Evolutionary conservation across 2,329 filamentous ascomycete species (phyloP).

Genomic region (Fusarium begoniae): DNA sequence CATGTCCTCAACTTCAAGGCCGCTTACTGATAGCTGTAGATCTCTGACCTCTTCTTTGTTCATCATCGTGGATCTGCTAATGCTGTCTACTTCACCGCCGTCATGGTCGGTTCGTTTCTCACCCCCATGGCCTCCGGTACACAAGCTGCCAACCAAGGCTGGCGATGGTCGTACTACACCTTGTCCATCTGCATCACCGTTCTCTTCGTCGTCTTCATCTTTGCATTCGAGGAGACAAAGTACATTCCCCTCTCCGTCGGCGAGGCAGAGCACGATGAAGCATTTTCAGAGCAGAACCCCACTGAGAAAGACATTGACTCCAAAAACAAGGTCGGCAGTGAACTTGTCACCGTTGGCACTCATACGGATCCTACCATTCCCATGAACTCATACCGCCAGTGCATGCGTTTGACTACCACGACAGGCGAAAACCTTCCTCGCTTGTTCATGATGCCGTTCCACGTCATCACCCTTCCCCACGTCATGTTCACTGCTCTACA

Average conservation of each 20-base stretch:
- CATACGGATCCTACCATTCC: conserved; percentile 5
- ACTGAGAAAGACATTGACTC: background rate
- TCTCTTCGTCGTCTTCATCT: conserved; percentile 37
- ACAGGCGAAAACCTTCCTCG: conserved; percentile 29
- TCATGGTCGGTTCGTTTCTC: conserved; percentile 46
- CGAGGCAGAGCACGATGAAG: background rate
- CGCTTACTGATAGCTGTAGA: conserved; percentile 21
- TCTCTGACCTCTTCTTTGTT: conserved; percentile 48
- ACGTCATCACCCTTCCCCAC: conserved; percentile 47
- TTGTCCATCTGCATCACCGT: conserved; percentile 37
- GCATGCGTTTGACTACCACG: conserved; percentile 30
- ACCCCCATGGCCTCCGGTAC: conserved; percentile 44
- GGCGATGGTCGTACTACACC: conserved; percentile 41
- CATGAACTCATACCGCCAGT: conserved; percentile 29
- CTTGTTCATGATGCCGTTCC: conserved; percentile 31
- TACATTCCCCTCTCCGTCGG: conserved; percentile 34
- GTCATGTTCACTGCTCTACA: conserved; percentile 52
- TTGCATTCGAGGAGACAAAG: conserved; percentile 45
- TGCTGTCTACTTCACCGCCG: conserved; percentile 45
- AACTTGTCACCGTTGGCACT: background rate
- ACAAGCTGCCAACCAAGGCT: conserved; percentile 35
- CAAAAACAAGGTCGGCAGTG: background rate
- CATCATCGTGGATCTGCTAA: conserved; percentile 46
- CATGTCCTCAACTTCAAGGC: too few species aligned
- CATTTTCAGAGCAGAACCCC: background rate